Evolutionary conservation across 192 early-diverging fungal species (phyloP).

Genomic region (Backusella circina): DNA sequence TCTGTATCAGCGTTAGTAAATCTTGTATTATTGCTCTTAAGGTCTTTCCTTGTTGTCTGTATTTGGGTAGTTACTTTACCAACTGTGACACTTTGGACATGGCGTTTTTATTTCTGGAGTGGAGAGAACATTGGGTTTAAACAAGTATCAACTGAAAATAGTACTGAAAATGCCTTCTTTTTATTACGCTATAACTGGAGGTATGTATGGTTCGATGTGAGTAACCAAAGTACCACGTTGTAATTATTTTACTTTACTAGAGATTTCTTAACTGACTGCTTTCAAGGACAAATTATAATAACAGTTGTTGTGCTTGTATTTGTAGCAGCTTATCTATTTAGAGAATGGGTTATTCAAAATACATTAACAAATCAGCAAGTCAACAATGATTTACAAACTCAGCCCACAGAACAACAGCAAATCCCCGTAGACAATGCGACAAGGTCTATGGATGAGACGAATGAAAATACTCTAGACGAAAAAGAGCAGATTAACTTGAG

Average conservation of each 20-base stretch:
- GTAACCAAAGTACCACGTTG: background rate
- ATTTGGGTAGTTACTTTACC: slow-evolving; percentile 87
- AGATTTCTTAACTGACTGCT: slow-evolving; percentile 56
- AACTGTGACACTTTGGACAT: slow-evolving; percentile 76
- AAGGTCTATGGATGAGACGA: background rate
- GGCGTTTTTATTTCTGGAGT: slow-evolving; percentile 82
- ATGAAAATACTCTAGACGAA: background rate
- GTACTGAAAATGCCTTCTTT: background rate
- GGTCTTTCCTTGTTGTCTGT: slow-evolving; percentile 57
- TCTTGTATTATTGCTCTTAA: slow-evolving; percentile 35
- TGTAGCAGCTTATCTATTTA: slow-evolving; percentile 73
- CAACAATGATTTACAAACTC: background rate
- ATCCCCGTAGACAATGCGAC: background rate
- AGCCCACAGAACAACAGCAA: background rate
- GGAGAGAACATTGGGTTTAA: slow-evolving; percentile 46
- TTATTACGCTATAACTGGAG: background rate
- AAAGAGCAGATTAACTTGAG: background rate
- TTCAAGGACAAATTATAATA: slow-evolving; percentile 83
- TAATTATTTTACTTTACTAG: slow-evolving; percentile 20
- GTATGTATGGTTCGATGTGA: background rate
- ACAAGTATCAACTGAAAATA: background rate
- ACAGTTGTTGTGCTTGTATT: slow-evolving; percentile 71
- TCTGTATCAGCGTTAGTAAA: background rate
- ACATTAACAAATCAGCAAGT: background rate
- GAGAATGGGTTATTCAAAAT: slow-evolving; percentile 83